These are phyloP conservation scores for Phialophora verrucosa DNA, from an alignment of 2,329 filamentous ascomycete genomes.

Conservation along the genomic window DNA sequence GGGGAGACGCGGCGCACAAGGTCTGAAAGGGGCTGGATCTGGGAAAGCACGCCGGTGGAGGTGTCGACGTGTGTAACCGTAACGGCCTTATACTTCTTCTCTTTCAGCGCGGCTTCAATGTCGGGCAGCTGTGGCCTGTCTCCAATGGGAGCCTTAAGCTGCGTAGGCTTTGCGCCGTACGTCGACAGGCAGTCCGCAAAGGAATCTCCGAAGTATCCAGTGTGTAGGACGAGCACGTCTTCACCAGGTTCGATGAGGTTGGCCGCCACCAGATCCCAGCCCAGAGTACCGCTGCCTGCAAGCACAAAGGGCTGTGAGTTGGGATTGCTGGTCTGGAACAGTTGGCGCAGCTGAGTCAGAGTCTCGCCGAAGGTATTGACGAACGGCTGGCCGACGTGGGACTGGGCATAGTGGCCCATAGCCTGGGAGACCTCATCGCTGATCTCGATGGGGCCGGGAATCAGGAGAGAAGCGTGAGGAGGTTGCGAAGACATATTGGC, in stretches of 20 bases:
- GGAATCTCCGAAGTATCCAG: slow-evolving; percentile 94
- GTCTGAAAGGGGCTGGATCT: slow-evolving; percentile 82
- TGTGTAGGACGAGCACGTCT: slow-evolving; percentile 89
- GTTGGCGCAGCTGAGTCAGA: slow-evolving; percentile 82
- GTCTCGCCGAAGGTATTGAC: slow-evolving; percentile 91
- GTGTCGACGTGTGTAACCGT: slow-evolving; percentile 98
- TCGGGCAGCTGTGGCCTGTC: slow-evolving; percentile 83
- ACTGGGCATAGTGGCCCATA: slow-evolving; percentile 62
- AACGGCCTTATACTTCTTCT: slow-evolving; percentile 91
- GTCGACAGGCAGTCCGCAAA: slow-evolving; percentile 91
- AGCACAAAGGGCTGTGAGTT: slow-evolving; percentile 89
- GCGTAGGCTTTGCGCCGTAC: slow-evolving; percentile 88
- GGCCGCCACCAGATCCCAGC: slow-evolving; percentile 95
- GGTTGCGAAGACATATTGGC: slow-evolving; percentile 52
- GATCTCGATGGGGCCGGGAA: slow-evolving; percentile 73
- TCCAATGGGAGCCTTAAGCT: slow-evolving; percentile 87
- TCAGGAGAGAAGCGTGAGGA: slow-evolving; percentile 77
- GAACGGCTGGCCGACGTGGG: slow-evolving; percentile 87
- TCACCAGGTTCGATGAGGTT: slow-evolving; percentile 91
- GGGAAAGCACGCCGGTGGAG: slow-evolving; percentile 91
- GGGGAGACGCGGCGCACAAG: slow-evolving; percentile 86
- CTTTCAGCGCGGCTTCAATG: slow-evolving; percentile 84
- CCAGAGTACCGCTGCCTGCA: slow-evolving; percentile 91
- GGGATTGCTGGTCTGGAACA: slow-evolving; percentile 88
- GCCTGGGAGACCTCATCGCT: slow-evolving; percentile 37